phyloP scores from a whole-genome alignment of 495 filamentous ascomycete genomes.

The Daldinia concentrica region DNA sequence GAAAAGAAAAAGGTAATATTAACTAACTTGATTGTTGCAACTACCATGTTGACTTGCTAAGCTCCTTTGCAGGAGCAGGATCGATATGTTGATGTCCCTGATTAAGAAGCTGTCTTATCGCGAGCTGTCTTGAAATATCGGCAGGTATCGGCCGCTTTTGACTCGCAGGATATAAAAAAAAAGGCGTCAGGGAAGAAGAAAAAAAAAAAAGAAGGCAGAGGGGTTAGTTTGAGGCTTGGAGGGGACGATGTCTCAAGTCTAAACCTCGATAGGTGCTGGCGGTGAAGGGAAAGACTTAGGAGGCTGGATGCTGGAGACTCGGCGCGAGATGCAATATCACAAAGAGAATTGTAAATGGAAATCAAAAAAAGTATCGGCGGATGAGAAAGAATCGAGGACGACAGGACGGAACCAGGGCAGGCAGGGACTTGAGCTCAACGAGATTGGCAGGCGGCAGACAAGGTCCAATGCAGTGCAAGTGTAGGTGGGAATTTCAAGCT shows the following conservation, averaged over 20 bases:
- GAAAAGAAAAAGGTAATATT: constrained; percentile 20
- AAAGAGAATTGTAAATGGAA: constrained; percentile 34
- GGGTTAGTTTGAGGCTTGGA: constrained; percentile 23
- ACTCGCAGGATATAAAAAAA: constrained; percentile 31
- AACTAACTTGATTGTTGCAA: constrained; percentile 85
- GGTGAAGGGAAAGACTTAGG: constrained; percentile 38
- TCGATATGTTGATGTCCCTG: constrained; percentile 35
- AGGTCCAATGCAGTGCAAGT: constrained; percentile 9
- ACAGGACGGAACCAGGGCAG: constrained; percentile 22
- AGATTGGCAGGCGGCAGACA: constrained; percentile 21
- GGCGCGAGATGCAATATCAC: constrained; percentile 33
- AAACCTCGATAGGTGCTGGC: constrained; percentile 31
- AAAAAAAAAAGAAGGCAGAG: constrained; percentile 33
- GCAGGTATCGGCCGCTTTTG: constrained; percentile 42
- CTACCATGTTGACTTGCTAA: constrained; percentile 70
- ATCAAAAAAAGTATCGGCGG: constrained; percentile 31
- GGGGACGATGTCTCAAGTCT: constrained; percentile 37
- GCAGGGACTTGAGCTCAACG: constrained; percentile 12
- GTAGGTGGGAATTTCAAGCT: constrained; percentile 2
- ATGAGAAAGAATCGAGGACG: constrained; percentile 18
- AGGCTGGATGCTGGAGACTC: constrained; percentile 21
- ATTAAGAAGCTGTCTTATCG: constrained; percentile 40
- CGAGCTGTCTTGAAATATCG: constrained; percentile 37
- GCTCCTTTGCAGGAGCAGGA: constrained; percentile 44
- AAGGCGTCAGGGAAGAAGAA: not conserved